Conservation (phyloP, 2,329 filamentous ascomycete genomes). For the Bipolaris zeicola region DNA sequence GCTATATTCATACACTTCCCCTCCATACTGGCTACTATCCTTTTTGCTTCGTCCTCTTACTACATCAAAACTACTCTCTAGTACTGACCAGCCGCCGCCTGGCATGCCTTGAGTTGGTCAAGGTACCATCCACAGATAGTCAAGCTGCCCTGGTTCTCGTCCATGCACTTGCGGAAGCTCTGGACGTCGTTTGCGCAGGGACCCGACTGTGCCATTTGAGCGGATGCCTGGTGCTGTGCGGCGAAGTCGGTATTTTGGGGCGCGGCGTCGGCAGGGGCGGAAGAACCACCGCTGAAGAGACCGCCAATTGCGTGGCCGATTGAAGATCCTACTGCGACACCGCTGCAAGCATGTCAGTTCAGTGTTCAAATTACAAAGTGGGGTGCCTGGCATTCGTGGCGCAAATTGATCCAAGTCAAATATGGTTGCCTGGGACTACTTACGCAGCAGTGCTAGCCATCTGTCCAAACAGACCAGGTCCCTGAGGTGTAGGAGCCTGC, state of each 20-base stretch:
- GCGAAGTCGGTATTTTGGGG: conserved; percentile 43
- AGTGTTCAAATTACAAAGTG: neutral
- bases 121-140: conserved; percentile 97
- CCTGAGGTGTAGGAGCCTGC: conserved; percentile 58
- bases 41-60: neutral
- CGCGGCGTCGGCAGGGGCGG: conserved; percentile 57
- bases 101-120: conserved; percentile 76
- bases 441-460: conserved; percentile 99
- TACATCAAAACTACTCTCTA: conserved; percentile 34
- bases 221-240: conserved; percentile 48
- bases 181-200: conserved; percentile 77
- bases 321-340: conserved; percentile 93
- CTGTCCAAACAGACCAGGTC: conserved; percentile 89
- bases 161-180: conserved; percentile 94
- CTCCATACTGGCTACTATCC: neutral
- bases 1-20: neutral
- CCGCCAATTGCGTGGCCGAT: conserved; percentile 94
- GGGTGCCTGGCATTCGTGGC: neutral
- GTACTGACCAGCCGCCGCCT: conserved; percentile 55
- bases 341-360: conserved; percentile 59
- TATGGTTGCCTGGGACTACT: conserved; percentile 50
- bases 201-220: conserved; percentile 40
- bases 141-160: conserved; percentile 92
- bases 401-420: neutral
- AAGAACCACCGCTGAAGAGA: conserved; percentile 77